Conservation (phyloP, 2,329 filamentous ascomycete genomes). For the Penicillium sp. region DNA sequence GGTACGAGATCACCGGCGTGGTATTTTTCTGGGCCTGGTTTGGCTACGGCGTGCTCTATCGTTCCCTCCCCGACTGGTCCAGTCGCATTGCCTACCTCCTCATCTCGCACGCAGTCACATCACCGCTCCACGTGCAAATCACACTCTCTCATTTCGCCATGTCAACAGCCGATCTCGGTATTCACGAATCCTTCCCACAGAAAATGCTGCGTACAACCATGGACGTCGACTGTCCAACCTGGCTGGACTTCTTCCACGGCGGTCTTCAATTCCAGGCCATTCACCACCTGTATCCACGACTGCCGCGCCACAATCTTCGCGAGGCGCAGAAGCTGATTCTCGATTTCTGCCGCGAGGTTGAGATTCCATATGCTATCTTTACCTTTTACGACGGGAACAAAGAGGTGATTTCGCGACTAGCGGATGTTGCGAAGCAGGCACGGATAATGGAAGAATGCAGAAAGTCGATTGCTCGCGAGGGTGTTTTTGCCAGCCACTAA, state of each 20-base stretch:
- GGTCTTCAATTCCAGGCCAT: slow-evolving; percentile 87
- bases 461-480: slow-evolving; percentile 29
- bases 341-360: slow-evolving; percentile 76
- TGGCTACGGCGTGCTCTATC: slow-evolving; percentile 76
- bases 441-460: slow-evolving; percentile 73
- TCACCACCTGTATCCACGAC: slow-evolving; percentile 78
- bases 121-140: slow-evolving; percentile 83
- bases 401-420: slow-evolving; percentile 70
- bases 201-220: slow-evolving; percentile 90
- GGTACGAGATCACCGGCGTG: slow-evolving; percentile 72
- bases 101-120: slow-evolving; percentile 74
- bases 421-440: slow-evolving; percentile 75
- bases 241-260: slow-evolving; percentile 86
- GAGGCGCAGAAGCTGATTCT: slow-evolving; percentile 69
- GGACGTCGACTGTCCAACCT: slow-evolving; percentile 83
- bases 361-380: slow-evolving; percentile 79
- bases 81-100: slow-evolving; percentile 71
- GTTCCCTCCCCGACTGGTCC: slow-evolving; percentile 64
- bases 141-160: slow-evolving; percentile 90
- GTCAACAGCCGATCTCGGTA: slow-evolving; percentile 82
- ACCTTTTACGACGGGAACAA: slow-evolving; percentile 82
- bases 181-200: slow-evolving; percentile 81
- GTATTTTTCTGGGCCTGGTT: slow-evolving; percentile 83
- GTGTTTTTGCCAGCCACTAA: slow-evolving; percentile 1
- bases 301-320: slow-evolving; percentile 81